phyloP scores from a whole-genome alignment of 176 grass and related monocot genomes.

The Elaeis guineensis region DNA sequence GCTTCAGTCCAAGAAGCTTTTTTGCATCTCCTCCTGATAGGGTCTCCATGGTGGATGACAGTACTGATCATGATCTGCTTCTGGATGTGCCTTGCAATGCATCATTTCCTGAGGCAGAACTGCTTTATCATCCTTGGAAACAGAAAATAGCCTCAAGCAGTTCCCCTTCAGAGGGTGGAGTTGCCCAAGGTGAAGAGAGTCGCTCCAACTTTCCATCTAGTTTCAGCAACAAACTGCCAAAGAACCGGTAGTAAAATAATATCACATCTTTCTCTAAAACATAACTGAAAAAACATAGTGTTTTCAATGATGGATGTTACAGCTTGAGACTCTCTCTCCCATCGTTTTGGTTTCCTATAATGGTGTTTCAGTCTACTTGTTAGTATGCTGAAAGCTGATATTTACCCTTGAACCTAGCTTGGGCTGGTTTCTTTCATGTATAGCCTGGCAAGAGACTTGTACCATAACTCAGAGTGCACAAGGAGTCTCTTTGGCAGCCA shows the following conservation, averaged over 20 bases:
- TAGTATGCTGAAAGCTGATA: not conserved
- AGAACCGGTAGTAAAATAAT: not conserved
- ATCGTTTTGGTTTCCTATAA: not conserved
- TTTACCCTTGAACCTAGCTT: not conserved
- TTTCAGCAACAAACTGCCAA: constrained; percentile 3
- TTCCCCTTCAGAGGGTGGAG: not conserved
- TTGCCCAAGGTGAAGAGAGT: not conserved
- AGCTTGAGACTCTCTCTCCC: not conserved
- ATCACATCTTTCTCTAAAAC: too few species aligned
- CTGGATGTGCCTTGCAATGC: constrained; percentile 1
- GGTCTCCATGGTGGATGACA: not conserved
- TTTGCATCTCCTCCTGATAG: constrained; percentile 5
- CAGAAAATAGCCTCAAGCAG: constrained; percentile 1
- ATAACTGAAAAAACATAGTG: too few species aligned
- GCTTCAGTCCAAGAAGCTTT: constrained; percentile 11
- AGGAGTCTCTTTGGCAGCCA: not conserved
- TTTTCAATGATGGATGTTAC: not conserved
- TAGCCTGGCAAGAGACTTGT: constrained; percentile 1
- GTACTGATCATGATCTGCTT: constrained; percentile 7
- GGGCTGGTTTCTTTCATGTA: constrained; percentile 6
- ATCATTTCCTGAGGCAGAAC: constrained; percentile 21
- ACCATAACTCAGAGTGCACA: not conserved
- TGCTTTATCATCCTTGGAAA: constrained; percentile 3
- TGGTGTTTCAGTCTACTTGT: not conserved
- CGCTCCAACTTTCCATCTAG: constrained; percentile 3